Evolutionary conservation across 345 rosid species (phyloP), one percentile per base, ranked within the genome.

Genomic region (Mallotus nudiflorus): DNA sequence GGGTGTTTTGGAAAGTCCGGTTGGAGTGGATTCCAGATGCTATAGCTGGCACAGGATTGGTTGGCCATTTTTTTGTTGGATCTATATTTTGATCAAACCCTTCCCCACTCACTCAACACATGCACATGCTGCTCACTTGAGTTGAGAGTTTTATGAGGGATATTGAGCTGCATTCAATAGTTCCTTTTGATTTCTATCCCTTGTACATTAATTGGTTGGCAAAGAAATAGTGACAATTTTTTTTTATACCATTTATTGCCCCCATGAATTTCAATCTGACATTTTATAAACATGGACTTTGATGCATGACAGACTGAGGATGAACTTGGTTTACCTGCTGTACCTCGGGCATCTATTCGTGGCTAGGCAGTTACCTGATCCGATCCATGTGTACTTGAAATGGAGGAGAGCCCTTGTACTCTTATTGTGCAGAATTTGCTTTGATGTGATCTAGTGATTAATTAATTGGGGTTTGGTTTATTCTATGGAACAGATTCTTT

Each of bases 261-360:
- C 19, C 29, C 20, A 15, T 50, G 16, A 18, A 2, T 64, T 18
- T 44, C 67, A 4, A 20, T 24, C 42, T 52, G 15, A 58, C 71
- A 35, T 0, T 50, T 8, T 49, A 28, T 27, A 1, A 24, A 9
- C 12, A 8, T 65, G 20, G 46, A 25, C 28, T 60, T 49, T 61
- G 68, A 46, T 75, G 67, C 27, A 80, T 52, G 51, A 45, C 93
- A 96, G 99, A 93, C 86, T 50, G 95, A 86, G 66, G 97, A 96
- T 77, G 97, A 96, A 73, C 77, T 84, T 65, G 96, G 97, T 59
- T 83, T 92, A 67, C 98, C 99, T 1, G 80, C 99, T 6, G 97
- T 89, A 33, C 97, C 99, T 48, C 91, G 74, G 15, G 89, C 99
- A 50, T 88, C 98, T 5, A 62, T 96, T 58, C 94, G 97, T 42